Evolutionary conservation across 2,329 filamentous ascomycete species (phyloP).

Genomic region (Xylaria sp.): DNA sequence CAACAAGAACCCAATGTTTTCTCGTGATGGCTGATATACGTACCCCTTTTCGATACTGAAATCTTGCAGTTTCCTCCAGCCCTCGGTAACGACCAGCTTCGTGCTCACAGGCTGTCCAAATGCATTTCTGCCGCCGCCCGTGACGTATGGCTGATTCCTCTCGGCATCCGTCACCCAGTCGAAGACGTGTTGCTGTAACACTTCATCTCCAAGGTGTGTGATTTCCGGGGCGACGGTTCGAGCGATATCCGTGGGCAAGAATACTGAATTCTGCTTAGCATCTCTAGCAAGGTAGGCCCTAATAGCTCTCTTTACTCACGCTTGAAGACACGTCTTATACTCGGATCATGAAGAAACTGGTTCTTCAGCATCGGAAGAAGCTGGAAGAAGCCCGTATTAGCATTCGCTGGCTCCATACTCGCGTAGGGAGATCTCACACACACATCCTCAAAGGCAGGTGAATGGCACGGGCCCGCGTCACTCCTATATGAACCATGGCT

Average conservation of each 20-base stretch:
- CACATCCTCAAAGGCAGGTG: constrained; percentile 28
- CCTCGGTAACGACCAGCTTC: constrained; percentile 71
- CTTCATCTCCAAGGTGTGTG: constrained; percentile 60
- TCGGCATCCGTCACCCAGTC: constrained; percentile 72
- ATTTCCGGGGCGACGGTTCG: constrained; percentile 57
- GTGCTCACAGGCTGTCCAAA: constrained; percentile 68
- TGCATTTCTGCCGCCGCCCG: constrained; percentile 66
- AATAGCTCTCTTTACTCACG: constrained; percentile 29
- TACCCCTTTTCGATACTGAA: constrained; percentile 67
- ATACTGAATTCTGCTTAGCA: constrained; percentile 54
- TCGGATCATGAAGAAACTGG: constrained; percentile 41
- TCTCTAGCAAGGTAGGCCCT: not conserved
- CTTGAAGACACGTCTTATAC: constrained; percentile 38
- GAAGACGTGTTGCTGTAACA: constrained; percentile 66
- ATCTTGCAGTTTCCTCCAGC: constrained; percentile 72
- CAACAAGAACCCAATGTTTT: not conserved
- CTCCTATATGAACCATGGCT: constrained; percentile 37
- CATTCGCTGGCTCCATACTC: constrained; percentile 49
- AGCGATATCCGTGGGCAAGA: constrained; percentile 57
- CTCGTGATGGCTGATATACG: constrained; percentile 3
- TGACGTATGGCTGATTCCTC: constrained; percentile 70
- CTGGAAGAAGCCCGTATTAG: constrained; percentile 42
- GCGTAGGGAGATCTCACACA: not conserved
- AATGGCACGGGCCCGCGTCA: constrained; percentile 51
- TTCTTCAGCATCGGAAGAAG: constrained; percentile 37